phyloP scores from a whole-genome alignment of 345 rosid genomes.

The Populus davidiana region DNA sequence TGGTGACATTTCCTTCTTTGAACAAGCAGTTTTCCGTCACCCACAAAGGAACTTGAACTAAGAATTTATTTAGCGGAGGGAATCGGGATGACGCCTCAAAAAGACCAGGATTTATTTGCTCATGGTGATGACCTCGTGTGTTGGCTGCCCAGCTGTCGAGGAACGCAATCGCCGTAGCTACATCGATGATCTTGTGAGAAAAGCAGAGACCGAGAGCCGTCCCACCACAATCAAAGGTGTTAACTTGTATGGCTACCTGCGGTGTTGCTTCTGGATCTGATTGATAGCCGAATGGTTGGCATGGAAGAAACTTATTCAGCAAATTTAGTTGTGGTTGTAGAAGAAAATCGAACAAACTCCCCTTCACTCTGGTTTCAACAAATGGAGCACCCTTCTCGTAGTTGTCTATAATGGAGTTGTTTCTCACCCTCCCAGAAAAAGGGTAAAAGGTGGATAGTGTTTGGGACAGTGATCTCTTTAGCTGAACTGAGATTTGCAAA shows the following conservation, averaged over 20 bases:
- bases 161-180: background rate
- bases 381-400: conserved; percentile 7
- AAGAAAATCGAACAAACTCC: background rate
- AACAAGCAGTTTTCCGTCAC: background rate
- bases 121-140: background rate
- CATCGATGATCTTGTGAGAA: conserved; percentile 3
- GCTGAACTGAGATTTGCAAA: background rate
- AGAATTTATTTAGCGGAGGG: background rate
- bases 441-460: background rate
- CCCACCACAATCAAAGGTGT: conserved; percentile 5
- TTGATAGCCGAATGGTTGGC: background rate
- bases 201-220: background rate
- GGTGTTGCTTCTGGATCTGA: background rate
- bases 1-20: background rate
- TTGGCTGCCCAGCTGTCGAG: conserved; percentile 4
- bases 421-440: conserved; percentile 1
- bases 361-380: background rate
- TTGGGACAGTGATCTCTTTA: conserved; percentile 8
- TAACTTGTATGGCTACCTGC: background rate
- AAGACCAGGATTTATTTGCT: background rate
- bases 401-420: background rate
- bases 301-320: background rate
- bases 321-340: background rate
- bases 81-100: background rate
- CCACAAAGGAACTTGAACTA: background rate